Base-by-base conservation (phyloP, 306 rosid genomes). In the Castanospermum australe region DNA sequence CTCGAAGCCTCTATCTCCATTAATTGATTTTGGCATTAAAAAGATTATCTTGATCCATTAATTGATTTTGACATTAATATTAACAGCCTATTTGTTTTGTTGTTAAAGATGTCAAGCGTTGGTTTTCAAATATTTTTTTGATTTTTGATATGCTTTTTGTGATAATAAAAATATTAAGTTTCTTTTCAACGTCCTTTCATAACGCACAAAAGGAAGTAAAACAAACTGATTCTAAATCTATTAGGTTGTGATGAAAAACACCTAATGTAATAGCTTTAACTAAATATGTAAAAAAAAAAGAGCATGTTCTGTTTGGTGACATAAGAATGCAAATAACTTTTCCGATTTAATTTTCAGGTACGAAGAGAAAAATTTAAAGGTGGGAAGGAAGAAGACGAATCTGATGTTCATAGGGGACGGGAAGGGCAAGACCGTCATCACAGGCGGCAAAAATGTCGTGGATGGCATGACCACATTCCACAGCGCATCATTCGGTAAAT, bases 361-460 rank as follows among this genome's bases (percentile, higher is more conserved):
- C 61, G 97, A 93, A 78, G 99, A 96, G 83, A 45, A 83, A 0
- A 93, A 93, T 81, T 70, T 96, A 66, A 96, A 96, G 87, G 76
- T 96, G 52, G 99, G 98, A 14, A 90, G 91, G 86, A 96, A 96
- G 90, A 96, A 90, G 76, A 88, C 50, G 1, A 91, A 93, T 44
- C 70, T 91, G 74, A 93, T 96, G 98, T 87, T 96, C 79, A 83
- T 96, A 3, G 99, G 99, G 3, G 99, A 93, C 2, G 99, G 99
- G 22, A 89, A 67, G 88, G 99, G 91, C 21, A 84, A 76, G 32
- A 93, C 99, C 0, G 77, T 88, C 44, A 93, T 96, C 12, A 76
- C 98, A 0, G 99, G 99, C 0, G 82, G 86, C 0, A 93, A 32
- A 64, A 96, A 78, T 70, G 73, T 85, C 10, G 0, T 0, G 9